Evolutionary conservation across 345 rosid species (phyloP).

Genomic region (Eutrema yunnanense): DNA sequence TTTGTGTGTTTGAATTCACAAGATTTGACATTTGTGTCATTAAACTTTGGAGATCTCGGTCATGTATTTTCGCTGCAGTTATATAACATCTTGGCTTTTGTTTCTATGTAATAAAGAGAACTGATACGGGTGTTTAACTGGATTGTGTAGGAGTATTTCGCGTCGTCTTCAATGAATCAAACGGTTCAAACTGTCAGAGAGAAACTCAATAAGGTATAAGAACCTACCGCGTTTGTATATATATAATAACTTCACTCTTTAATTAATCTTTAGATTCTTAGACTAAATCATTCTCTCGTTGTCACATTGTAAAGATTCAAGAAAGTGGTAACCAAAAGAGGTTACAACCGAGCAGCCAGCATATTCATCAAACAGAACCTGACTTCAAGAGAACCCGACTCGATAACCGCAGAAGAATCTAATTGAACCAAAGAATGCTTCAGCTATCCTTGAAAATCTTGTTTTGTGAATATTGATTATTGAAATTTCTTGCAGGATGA

Average conservation of each 20-base stretch:
- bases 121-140: not conserved
- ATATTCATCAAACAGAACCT: conserved; percentile 37
- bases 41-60: too few species aligned
- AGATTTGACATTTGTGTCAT: not conserved
- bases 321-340: conserved; percentile 31
- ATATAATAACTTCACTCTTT: not conserved
- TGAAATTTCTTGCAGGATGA: too few species aligned
- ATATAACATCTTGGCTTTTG: not conserved
- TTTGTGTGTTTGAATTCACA: not conserved
- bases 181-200: conserved; percentile 66
- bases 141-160: conserved; percentile 66
- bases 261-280: not conserved
- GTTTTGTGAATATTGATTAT: too few species aligned
- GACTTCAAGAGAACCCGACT: conserved; percentile 49
- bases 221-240: not conserved
- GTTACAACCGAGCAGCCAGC: conserved; percentile 51
- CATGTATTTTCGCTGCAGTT: too few species aligned
- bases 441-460: too few species aligned
- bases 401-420: conserved; percentile 78
- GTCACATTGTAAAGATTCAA: conserved; percentile 44
- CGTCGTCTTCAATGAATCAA: conserved; percentile 74
- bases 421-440: not conserved
- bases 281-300: not conserved
- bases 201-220: conserved; percentile 74
- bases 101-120: not conserved